phyloP scores from a whole-genome alignment of 2,329 filamentous ascomycete genomes.

The Monilinia fructigena region DNA sequence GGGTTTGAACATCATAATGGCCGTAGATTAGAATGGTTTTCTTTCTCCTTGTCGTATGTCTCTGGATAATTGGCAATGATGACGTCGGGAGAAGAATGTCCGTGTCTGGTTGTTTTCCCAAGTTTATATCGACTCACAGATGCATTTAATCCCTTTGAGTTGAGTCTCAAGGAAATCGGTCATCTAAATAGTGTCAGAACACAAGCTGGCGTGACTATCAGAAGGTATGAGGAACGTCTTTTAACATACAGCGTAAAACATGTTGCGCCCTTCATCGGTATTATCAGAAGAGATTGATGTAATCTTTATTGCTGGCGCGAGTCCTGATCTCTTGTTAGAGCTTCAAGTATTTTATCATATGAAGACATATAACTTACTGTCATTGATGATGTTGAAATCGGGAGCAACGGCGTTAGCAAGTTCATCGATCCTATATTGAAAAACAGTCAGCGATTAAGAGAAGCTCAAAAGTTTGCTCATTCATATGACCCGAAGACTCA shows the following conservation, averaged over 20 bases:
- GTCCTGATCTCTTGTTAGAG: background rate
- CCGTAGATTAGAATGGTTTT: conserved; percentile 21
- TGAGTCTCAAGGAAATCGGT: background rate
- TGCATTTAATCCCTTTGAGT: background rate
- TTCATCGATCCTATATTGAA: background rate
- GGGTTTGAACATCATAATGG: conserved; percentile 20
- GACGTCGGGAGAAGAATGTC: background rate
- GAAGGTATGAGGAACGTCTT: background rate
- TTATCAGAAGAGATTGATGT: conserved; percentile 1
- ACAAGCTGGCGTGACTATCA: background rate
- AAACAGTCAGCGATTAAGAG: background rate
- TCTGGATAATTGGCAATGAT: conserved; percentile 10
- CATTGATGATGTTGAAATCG: background rate
- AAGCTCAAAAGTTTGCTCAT: too few species aligned
- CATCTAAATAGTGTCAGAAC: conserved; percentile 1
- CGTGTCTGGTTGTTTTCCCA: background rate
- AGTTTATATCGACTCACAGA: background rate
- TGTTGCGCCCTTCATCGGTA: background rate
- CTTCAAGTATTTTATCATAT: too few species aligned
- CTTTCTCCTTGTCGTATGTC: background rate
- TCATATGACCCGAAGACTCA: background rate
- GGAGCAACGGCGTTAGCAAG: background rate
- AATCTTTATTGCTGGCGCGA: conserved; percentile 7
- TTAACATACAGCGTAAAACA: background rate
- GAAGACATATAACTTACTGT: background rate